phyloP scores from a whole-genome alignment of 768 basidiomycete genomes.

The Aureoboletus auriporus region DNA sequence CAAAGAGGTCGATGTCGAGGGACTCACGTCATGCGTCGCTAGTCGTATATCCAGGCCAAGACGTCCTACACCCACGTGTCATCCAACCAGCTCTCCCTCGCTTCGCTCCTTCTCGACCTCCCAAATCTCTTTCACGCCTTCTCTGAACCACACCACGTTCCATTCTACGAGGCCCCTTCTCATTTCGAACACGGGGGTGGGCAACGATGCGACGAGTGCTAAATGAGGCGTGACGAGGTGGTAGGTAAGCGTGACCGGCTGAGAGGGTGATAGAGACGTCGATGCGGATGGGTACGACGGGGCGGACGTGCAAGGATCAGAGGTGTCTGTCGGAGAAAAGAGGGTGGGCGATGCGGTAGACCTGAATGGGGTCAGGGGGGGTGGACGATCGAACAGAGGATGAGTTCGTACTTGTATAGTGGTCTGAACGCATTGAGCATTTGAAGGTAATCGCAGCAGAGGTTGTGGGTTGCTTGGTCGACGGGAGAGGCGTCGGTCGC shows the following conservation, averaged over 20 bases:
- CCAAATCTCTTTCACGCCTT: slow-evolving; percentile 80
- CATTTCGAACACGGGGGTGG: slow-evolving; percentile 67
- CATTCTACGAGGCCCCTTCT: slow-evolving; percentile 78
- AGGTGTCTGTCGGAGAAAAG: neutral
- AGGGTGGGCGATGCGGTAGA: slow-evolving; percentile 15
- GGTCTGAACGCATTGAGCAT: slow-evolving; percentile 84
- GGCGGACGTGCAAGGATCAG: slow-evolving; percentile 19
- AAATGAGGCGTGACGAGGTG: slow-evolving; percentile 74
- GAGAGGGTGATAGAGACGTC: slow-evolving; percentile 53
- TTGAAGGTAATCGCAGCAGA: slow-evolving; percentile 88
- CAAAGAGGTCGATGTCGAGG: too few relatives aligned
- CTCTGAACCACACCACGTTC: slow-evolving; percentile 82
- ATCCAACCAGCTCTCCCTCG: slow-evolving; percentile 16
- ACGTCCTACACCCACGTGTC: neutral
- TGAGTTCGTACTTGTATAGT: slow-evolving; percentile 65
- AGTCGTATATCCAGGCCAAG: too few relatives aligned
- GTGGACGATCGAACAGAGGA: neutral
- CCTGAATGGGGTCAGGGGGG: slow-evolving; percentile 3
- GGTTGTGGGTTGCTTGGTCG: slow-evolving; percentile 80
- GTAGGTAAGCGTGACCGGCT: slow-evolving; percentile 74
- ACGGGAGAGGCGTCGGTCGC: slow-evolving; percentile 92
- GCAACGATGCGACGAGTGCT: slow-evolving; percentile 67
- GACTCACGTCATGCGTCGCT: too few relatives aligned
- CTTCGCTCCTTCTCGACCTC: slow-evolving; percentile 61
- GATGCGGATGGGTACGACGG: slow-evolving; percentile 69